Base-by-base conservation (phyloP, 1,139 yeast genomes). In the Geotrichum europaeum region DNA sequence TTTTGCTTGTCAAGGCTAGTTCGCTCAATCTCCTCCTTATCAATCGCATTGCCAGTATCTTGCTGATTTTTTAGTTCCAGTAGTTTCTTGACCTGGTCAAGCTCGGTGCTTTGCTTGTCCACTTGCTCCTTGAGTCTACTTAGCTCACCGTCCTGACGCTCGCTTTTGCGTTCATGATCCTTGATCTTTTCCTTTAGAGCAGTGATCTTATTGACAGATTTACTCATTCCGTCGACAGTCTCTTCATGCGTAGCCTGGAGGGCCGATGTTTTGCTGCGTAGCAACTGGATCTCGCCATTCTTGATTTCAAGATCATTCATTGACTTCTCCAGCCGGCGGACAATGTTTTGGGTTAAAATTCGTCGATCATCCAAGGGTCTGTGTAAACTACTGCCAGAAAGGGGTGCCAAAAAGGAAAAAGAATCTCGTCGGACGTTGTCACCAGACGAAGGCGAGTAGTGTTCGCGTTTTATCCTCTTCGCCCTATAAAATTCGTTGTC, bases 391-490 rank as follows among this genome's bases (percentile, higher is more conserved):
- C 59, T 61, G 12, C 61, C 58, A 34, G 60, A 64, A 1, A 61
- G 60, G 24, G 60, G 58, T 4, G 53, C 55, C 28, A 60, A 32
- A 32, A 51, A 57, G 4, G 57, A 49, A 18, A 56, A 36, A 3
- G 60, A 56, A 20, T 60, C 60, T 55, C 59, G 58, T 15, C 59
- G 54, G 7, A 63, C 53, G 13, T 57, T 56, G 47, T 40, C 22
- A 9, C 47, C 47, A n/a, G 47, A 7, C 7, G 10, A 40, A 10
- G 67, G 66, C 1, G 64, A 60, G 25, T 64, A 66, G 10, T 57
- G 58, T 28, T 87, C 88, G 74, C 84, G 85, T 66, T 84, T 82
- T 58, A 87, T 74, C 64, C 96, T 78, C 71, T 87, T 87, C 36
- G 78, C 71, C 58, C 85, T 84, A 68, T 89, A 89, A 69, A 81